Base-by-base conservation (phyloP, 495 filamentous ascomycete species). In the Penicillium manginii region DNA sequence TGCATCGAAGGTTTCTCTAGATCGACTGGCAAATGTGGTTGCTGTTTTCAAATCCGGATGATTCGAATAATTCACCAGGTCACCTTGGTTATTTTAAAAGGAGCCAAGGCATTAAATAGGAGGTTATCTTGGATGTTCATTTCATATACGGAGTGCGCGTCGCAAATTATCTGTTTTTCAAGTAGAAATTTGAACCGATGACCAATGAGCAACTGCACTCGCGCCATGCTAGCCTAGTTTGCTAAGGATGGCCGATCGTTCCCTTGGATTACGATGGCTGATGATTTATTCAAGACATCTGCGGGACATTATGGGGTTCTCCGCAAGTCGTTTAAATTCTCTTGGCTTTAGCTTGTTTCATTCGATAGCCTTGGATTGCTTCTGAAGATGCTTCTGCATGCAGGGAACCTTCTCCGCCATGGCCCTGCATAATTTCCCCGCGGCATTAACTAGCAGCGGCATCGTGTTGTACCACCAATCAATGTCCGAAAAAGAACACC, bases 1-100 rank as follows among this genome's bases (percentile, higher is more conserved):
- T 46, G 49, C 52, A 10, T 31, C 59, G 6, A 39, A 57, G 18
- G 63, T 72, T 1, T 53, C 62, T 1, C 55, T 70, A 32, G 71
- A 73, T 46, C 66, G 68, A 5, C 42, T 73, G 22, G 63, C 58
- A 9, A 62, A 57, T 18, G 62, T 73, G 3, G 62, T 61, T 51
- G 54, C 17, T 17, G 6, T 19, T 5, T 43, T 43, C 17, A 17
- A 43, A 43, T 43, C 40, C 17, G 40, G 40, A 4, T 43, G 40
- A 37, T 37, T n/a, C 5, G 35, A 10, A 2, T 37, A 8, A 10
- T 12, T 37, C n/a, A n/a, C n/a, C n/a, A n/a, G n/a, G n/a, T n/a
- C n/a, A n/a, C n/a, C 35, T n/a, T 37, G 35, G 4, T 17, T 43
- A n/a, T 29, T 8, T 8, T 29, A 8, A 29, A 29, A 29, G 1